Conservation (phyloP, 345 rosid genomes). For the Zanthoxylum bungeanum region DNA sequence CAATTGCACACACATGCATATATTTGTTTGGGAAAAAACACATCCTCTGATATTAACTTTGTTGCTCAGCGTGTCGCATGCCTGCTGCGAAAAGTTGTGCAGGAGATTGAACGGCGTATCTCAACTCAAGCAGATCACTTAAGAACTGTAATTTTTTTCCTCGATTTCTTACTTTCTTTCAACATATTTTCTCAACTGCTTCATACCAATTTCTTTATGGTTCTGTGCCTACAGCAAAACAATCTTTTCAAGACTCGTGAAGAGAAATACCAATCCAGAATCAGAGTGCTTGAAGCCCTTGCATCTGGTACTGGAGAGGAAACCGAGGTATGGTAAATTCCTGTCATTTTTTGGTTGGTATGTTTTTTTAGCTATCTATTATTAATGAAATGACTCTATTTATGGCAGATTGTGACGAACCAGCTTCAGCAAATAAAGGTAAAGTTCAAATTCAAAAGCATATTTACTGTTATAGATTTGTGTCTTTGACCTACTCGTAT, state of each 20-base stretch:
- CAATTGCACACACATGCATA: background rate
- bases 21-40: background rate
- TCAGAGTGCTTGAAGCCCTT: constrained; percentile 85
- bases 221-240: constrained; percentile 67
- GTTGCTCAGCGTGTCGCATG: constrained; percentile 75
- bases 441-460: constrained; percentile 6
- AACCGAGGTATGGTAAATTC: constrained; percentile 45
- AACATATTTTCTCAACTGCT: constrained; percentile 9
- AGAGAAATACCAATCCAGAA: constrained; percentile 81
- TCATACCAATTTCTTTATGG: constrained; percentile 8
- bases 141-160: constrained; percentile 56
- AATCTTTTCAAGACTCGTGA: constrained; percentile 82
- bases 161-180: background rate
- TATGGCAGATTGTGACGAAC: constrained; percentile 42
- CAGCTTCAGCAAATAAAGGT: constrained; percentile 67
- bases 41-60: constrained; percentile 20
- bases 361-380: background rate
- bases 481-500: background rate
- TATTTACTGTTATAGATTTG: background rate
- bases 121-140: constrained; percentile 97
- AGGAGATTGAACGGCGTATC: constrained; percentile 92
- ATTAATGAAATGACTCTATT: constrained; percentile 17
- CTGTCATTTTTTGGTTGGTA: background rate
- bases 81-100: constrained; percentile 81
- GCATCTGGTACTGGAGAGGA: constrained; percentile 71